Base-by-base conservation (phyloP, 495 filamentous ascomycete species). In the Penicillium dipodomyicola region DNA sequence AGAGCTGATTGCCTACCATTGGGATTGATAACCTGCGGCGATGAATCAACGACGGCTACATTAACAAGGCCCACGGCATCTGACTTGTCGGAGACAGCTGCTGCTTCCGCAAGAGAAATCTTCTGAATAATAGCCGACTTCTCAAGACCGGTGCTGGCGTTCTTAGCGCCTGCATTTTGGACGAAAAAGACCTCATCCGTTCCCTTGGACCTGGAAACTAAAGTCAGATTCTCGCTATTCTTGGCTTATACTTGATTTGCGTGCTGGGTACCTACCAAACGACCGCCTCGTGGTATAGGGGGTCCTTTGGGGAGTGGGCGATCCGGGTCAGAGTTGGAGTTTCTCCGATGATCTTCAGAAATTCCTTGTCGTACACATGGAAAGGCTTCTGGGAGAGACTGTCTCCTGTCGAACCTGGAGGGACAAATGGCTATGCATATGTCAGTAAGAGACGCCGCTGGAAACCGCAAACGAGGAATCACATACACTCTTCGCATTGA, bases 101-200 rank as follows among this genome's bases (percentile, higher is more conserved):
- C 67, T 6, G 74, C 71, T 27, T 77, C 62, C 6, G 57, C 54
- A 2, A 82, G 69, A 10, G 73, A 72, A 35, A 82, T 80, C 62
- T 80, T 82, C 27, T 72, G 67, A 22, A 82, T 72, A 35, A 79
- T 68, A 19, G 76, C 72, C 1, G 80, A 82, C 60, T 80, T 82
- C 27, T 77, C 67, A 0, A 81, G 61, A 1, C 80, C 80, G 12
- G 80, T 82, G 20, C 77, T 73, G 7, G 77, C 67, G 20, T 71
- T 72, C 11, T 64, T 54, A 8, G 68, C 65, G 0, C 80, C 80
- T 2, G 80, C 80, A 52, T 75, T 81, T 53, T 82, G 79, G 14
- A 72, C 77, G 43, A 82, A 82, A 64, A 81, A 82, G 20, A 77
- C 65, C 56, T 82, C 80, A 35, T 82, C 77, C 1, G 70, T 79